Conservation (phyloP, 2,329 filamentous ascomycete genomes). For the Ophiostoma montium region DNA sequence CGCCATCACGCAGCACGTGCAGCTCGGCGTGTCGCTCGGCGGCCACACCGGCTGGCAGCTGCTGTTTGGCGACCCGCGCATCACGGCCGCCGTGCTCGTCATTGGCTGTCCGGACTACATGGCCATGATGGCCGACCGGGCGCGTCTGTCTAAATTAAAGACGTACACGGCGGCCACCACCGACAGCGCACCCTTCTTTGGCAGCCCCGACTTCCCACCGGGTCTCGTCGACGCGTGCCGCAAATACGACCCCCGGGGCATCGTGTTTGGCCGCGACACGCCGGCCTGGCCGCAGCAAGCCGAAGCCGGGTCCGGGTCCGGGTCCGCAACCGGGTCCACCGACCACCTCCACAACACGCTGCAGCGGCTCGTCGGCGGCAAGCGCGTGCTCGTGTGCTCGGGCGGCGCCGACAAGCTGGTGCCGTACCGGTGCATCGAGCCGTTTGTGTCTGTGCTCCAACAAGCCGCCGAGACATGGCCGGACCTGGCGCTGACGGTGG, state of each 20-base stretch:
- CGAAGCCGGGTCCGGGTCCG: too few species aligned
- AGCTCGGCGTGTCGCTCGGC: constrained; percentile 72
- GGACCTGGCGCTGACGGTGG: constrained; percentile 40
- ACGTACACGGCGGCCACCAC: constrained; percentile 45
- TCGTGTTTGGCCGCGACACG: constrained; percentile 46
- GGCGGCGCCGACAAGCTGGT: constrained; percentile 59
- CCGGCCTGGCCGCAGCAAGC: constrained; percentile 21
- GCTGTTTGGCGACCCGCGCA: constrained; percentile 61
- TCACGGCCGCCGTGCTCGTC: constrained; percentile 64
- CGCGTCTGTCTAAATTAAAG: constrained; percentile 55
- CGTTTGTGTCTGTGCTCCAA: constrained; percentile 49
- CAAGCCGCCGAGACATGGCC: constrained; percentile 35
- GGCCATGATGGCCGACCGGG: constrained; percentile 63
- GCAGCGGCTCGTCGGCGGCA: constrained; percentile 39
- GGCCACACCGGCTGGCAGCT: constrained; percentile 81
- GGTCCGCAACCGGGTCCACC: constrained; percentile 20
- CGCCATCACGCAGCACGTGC: constrained; percentile 38
- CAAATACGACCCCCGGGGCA: constrained; percentile 58
- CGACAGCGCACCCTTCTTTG: constrained; percentile 53
- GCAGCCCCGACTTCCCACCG: constrained; percentile 62
- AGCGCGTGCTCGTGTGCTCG: constrained; percentile 50
- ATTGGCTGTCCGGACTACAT: constrained; percentile 83
- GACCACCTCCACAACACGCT: constrained; percentile 31
- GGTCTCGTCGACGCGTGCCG: constrained; percentile 49
- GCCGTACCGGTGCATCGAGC: constrained; percentile 45